Evolutionary conservation across 73 alveolate species (phyloP).

Genomic region (Paramecium caudatum): DNA sequence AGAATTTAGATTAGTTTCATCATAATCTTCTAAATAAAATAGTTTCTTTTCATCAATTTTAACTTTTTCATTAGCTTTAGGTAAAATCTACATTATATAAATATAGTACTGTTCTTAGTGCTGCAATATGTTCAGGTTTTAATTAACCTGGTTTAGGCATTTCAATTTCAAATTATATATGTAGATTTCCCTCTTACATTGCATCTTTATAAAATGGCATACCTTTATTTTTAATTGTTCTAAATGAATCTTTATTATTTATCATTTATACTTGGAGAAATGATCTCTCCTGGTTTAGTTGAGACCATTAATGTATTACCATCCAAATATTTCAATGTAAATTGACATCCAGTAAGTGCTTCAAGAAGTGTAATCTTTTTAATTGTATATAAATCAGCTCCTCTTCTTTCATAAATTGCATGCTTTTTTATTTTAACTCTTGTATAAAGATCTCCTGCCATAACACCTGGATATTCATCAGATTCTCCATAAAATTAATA

Average conservation of each 20-base stretch:
- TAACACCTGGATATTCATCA: slow-evolving; percentile 98
- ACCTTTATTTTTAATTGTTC: slow-evolving; percentile 67
- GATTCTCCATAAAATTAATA: slow-evolving; percentile 96
- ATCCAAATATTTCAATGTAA: slow-evolving; percentile 88
- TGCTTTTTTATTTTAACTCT: slow-evolving; percentile 88
- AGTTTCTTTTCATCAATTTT: not conserved
- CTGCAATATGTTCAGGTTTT: not conserved
- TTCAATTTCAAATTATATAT: slow-evolving; percentile 61
- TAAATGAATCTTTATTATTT: slow-evolving; percentile 36
- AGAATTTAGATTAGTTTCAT: slow-evolving; percentile 43
- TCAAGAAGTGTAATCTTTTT: slow-evolving; percentile 89
- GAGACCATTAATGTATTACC: slow-evolving; percentile 85
- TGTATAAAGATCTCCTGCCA: slow-evolving; percentile 97
- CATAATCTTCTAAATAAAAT: slow-evolving; percentile 51
- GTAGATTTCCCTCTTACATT: slow-evolving; percentile 64
- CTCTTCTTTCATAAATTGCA: slow-evolving; percentile 89
- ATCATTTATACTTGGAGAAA: slow-evolving; percentile 81
- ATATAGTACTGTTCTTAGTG: slow-evolving; percentile 9
- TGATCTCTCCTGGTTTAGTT: slow-evolving; percentile 92
- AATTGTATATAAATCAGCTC: slow-evolving; percentile 92
- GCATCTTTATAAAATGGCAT: slow-evolving; percentile 73
- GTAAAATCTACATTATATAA: slow-evolving; percentile 59
- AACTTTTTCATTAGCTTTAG: slow-evolving; percentile 10
- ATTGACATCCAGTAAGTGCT: slow-evolving; percentile 91
- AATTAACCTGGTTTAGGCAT: slow-evolving; percentile 22